Base-by-base conservation (phyloP, 2,329 filamentous ascomycete species). In the Blumeriella jaapii region DNA sequence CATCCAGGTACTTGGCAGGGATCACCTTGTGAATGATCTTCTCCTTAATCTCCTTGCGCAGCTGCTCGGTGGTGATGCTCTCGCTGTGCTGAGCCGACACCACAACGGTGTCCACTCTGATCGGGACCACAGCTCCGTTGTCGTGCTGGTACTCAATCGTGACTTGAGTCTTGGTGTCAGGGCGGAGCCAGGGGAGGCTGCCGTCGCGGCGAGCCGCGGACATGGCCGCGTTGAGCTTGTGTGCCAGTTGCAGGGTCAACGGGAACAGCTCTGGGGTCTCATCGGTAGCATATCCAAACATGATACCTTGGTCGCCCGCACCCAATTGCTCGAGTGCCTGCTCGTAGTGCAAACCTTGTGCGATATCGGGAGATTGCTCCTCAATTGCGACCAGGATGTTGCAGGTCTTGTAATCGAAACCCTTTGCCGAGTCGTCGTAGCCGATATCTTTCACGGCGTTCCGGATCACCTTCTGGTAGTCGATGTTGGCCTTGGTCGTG, bases 401-500 rank as follows among this genome's bases (percentile, higher is more conserved):
- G 72, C 82, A 89, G 53, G 91, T 98, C 81, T 96, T 96, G 85
- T 95, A 94, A 71, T 98, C 91, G 67, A 98, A 98, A 47, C 91
- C 91, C 79, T 98, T 98, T 56, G 74, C 71, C 38, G 91, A 96
- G 65, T 82, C 76, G 68, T 98, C 91, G 68, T 96, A 98, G 56
- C 91, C 91, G 59, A 98, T 98, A 61, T 93, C 89, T 77, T 94
- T 89, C 76, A 98, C 86, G 61, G 87, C 77, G 48, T 78, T 66
- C 63, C 91, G 89, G 63, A 98, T 85, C 56, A 95, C 73, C 72
- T 87, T 93, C 67, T 98, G 91, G 81, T 95, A 98, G 74, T 98
- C 91, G 55, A 96, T 70, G 53, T 69, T 73, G 65, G 89, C 79
- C 71, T 93, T 91, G 69, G 91, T 96, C 65, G 86, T 93, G 65